Evolutionary conservation across 228 moss, liverwort and hornwort genomes (phyloP).

Genomic region (Sphagnum fallax): DNA sequence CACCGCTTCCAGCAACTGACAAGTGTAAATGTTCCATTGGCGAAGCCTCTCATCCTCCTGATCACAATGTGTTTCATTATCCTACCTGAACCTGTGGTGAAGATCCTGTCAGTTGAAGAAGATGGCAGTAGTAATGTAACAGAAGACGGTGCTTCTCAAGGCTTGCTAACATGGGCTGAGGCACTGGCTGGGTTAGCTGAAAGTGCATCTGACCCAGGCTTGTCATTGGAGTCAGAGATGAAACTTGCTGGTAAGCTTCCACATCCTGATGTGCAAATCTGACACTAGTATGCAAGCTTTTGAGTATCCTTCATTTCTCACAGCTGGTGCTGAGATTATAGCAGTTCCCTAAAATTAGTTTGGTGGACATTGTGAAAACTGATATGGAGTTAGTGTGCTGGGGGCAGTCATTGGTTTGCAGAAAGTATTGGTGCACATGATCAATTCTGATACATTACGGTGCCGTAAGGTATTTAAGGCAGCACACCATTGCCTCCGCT

Average conservation of each 20-base stretch:
- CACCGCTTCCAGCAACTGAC: constrained; percentile 68
- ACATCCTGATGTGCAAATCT: not conserved
- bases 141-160: constrained; percentile 37
- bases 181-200: constrained; percentile 79
- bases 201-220: constrained; percentile 85
- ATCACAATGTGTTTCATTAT: constrained; percentile 76
- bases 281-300: not conserved
- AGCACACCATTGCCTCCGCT: constrained; percentile 75
- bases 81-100: constrained; percentile 64
- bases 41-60: constrained; percentile 85
- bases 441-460: constrained; percentile 22
- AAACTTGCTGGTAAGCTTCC: constrained; percentile 67
- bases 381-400: constrained; percentile 14
- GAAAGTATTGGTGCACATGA: constrained; percentile 59
- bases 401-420: constrained; percentile 62
- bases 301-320: not conserved
- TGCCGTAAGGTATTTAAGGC: constrained; percentile 35
- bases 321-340: not conserved
- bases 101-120: constrained; percentile 67
- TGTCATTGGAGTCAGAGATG: constrained; percentile 85
- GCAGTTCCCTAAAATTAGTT: not conserved
- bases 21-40: constrained; percentile 67
- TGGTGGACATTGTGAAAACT: too few species aligned
- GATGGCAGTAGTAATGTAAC: constrained; percentile 26
- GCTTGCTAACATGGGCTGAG: constrained; percentile 76